Evolutionary conservation across 2,329 filamentous ascomycete species (phyloP), one percentile per base, ranked within the genome.

Genomic region (Fusarium ambrosium): DNA sequence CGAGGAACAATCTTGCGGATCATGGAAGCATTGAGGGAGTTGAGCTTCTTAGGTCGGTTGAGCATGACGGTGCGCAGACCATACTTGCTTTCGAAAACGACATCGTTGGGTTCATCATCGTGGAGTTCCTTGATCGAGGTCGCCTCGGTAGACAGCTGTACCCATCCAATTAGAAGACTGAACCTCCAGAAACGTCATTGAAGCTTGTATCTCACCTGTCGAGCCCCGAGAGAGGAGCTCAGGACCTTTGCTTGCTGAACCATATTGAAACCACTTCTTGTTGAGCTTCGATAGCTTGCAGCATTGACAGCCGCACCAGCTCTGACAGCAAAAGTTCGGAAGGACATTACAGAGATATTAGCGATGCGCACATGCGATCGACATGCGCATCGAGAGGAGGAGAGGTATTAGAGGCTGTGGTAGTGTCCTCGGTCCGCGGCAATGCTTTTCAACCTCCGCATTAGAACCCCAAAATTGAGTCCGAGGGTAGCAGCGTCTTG

Each of bases 1-100:
- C 97, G 91, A 24, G 96, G 95, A 56, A 95, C 87, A 78, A 99
- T 98, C 86, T 99, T 98, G 79, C 94, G 91, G 73, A 93, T 94
- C 97, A 99, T 99, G 68, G 95, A 98, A 62, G 89, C 94, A 83
- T 97, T 95, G 77, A 99, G 91, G 29, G 96, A 93, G 85, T 99
- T 98, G 82, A 95, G 89, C 86, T 98, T 98, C 81, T 90, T 89
- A 7, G 96, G 97, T 69, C 97, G 92, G 87, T 99, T 99, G 77
- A 99, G 93, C 86, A 98, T 93, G 80, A 99, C 92, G 77, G 93
- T 95, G 73, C 97, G 94, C 61, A 98, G 90, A 74, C 97, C 97
- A 84, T 97, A 98, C 79, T 93, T 89, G 81, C 91, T 95, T 84
- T 91, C 92, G 89, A 99, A 99, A 70, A 98, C 88, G 77, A 99